Base-by-base conservation (phyloP, 139 green algal species). In the Astrephomene gubernaculifera region DNA sequence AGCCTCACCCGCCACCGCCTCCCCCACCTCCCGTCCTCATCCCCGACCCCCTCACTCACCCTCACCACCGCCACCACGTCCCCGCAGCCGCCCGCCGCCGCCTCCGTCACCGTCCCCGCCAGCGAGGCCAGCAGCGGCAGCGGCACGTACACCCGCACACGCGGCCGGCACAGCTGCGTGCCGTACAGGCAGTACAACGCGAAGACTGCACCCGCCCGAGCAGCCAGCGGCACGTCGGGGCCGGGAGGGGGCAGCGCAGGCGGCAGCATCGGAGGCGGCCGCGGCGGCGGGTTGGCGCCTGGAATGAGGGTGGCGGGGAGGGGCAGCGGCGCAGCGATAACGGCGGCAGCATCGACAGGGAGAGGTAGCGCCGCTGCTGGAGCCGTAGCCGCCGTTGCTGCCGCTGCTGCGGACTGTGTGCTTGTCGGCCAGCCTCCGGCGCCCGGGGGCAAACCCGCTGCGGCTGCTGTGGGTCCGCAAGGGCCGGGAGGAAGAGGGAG, bases 161-260 rank as follows among this genome's bases (percentile, higher is more conserved):
- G 29, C 0, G 63, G 43, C 21, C 12, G 9, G 27, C 31, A 71
- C 44, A 75, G 63, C 78, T 84, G 78, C 14, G 78, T 84, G 60
- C 61, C 78, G 41, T 84, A 35, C 43, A 84, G 31, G 44, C 78
- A 84, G 78, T 75, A 84, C 60, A 84, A 5, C 21, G 63, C 61
- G 78, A 53, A 84, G 4, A 84, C 45, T 0, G 78, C 78, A 6
- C 78, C 78, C 2, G 24, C 63, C 21, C 78, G 78, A 0, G 78
- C 78, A 25, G 78, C 41, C 64, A 75, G 43, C n/a, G 78, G 78
- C 33, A 84, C 78, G 60, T 84, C 78, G 7, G 78, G 78, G 0
- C 63, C 63, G 24, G 63, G 31, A 2, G 64, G 78, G 24, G 78
- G 63, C 60, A 61, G 76, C 29, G 54, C 41, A 21, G 41, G 31